These are phyloP conservation scores for Malassezia pachydermatis DNA, from an alignment of 1,284 basidiomycete species.

Conservation along the genomic window DNA sequence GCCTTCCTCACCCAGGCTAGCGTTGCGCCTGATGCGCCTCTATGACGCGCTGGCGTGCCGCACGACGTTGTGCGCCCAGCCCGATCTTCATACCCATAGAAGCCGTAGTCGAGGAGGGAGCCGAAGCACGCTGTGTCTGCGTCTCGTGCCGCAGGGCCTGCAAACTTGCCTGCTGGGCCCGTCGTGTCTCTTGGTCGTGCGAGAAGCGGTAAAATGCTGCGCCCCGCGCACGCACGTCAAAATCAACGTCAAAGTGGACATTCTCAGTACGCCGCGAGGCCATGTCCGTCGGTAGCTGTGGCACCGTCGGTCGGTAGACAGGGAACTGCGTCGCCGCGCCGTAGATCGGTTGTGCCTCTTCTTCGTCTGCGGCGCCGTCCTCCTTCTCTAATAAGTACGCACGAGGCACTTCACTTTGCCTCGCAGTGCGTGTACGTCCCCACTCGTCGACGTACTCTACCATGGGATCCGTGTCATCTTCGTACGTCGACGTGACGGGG, in stretches of 20 bases:
- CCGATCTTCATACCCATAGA: not conserved
- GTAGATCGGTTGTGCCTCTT: constrained; percentile 32
- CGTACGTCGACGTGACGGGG: not conserved
- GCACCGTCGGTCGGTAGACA: constrained; percentile 53
- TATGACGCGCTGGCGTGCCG: constrained; percentile 3
- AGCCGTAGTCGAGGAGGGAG: not conserved
- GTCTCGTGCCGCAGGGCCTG: constrained; percentile 63
- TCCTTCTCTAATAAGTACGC: constrained; percentile 35
- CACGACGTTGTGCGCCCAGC: constrained; percentile 9
- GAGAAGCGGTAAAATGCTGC: constrained; percentile 85
- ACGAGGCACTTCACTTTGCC: constrained; percentile 66
- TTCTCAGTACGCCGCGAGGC: not conserved
- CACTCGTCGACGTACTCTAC: constrained; percentile 79
- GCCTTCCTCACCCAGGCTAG: constrained; percentile 4
- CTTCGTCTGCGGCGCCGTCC: constrained; percentile 8
- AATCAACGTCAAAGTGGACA: constrained; percentile 66
- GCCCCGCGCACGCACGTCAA: constrained; percentile 73
- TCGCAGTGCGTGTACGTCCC: constrained; percentile 61
- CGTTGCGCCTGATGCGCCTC: constrained; percentile 1
- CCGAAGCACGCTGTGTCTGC: constrained; percentile 53
- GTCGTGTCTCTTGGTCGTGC: constrained; percentile 63
- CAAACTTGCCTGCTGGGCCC: constrained; percentile 68
- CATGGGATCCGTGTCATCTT: constrained; percentile 51
- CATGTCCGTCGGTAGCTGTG: not conserved
- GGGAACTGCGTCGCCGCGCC: constrained; percentile 58